These are phyloP conservation scores for Ophiosphaerella korrae DNA, from an alignment of 2,329 filamentous ascomycete genomes.

Conservation along the genomic window DNA sequence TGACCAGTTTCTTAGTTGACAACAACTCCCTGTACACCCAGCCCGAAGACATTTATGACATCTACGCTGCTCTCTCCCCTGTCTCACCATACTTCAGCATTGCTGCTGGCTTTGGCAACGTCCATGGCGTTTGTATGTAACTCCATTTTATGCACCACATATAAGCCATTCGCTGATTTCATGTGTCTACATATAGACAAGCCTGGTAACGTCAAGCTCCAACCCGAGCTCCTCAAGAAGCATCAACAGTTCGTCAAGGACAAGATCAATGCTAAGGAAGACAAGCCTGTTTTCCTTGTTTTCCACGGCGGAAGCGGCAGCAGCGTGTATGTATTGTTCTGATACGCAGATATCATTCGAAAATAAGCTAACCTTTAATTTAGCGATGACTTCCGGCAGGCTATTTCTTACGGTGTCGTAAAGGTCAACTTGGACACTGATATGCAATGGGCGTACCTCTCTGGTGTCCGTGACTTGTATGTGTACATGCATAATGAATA, in stretches of 20 bases:
- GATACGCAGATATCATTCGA: too few species aligned
- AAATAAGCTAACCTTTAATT: too few species aligned
- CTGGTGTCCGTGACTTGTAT: constrained; percentile 85
- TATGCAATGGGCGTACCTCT: constrained; percentile 86
- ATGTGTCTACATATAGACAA: constrained; percentile 69
- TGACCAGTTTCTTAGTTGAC: constrained; percentile 64
- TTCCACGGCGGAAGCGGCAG: constrained; percentile 98
- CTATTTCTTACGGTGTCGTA: constrained; percentile 77
- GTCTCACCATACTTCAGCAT: constrained; percentile 90
- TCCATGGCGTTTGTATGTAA: constrained; percentile 76
- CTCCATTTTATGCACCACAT: neutral
- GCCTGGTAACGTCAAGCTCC: constrained; percentile 94
- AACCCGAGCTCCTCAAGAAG: constrained; percentile 94
- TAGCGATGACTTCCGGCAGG: constrained; percentile 71
- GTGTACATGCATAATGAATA: too few species aligned
- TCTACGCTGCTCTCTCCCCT: constrained; percentile 69
- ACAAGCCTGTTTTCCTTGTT: constrained; percentile 98
- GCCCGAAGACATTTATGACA: constrained; percentile 40
- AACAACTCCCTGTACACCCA: constrained; percentile 98
- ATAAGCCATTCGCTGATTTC: neutral
- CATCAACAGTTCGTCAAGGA: constrained; percentile 92
- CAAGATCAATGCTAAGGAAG: constrained; percentile 70
- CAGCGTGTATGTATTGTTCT: constrained; percentile 58
- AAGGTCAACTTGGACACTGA: constrained; percentile 99
- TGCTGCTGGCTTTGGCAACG: constrained; percentile 91